These are phyloP conservation scores for Penicillium goetzii DNA, from an alignment of 495 filamentous ascomycete genomes.

Conservation along the genomic window DNA sequence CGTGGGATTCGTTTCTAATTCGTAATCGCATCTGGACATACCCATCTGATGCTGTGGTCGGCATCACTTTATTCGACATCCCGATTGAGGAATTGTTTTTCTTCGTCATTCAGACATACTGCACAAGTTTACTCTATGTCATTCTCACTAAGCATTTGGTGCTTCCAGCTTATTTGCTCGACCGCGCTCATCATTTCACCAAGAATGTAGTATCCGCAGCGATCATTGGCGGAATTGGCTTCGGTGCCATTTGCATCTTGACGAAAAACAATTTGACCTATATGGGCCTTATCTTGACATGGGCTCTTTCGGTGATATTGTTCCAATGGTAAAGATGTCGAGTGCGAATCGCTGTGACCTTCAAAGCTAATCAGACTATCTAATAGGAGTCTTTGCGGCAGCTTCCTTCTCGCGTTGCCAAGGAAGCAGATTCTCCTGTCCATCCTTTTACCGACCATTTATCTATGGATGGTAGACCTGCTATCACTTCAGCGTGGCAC, in stretches of 20 bases:
- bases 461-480: constrained; percentile 69
- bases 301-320: constrained; percentile 65
- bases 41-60: constrained; percentile 60
- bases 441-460: constrained; percentile 63
- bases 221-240: constrained; percentile 8
- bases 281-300: constrained; percentile 66
- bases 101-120: constrained; percentile 76
- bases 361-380: background rate
- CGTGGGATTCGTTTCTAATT: constrained; percentile 75
- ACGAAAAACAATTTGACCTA: constrained; percentile 46
- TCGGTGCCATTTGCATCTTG: background rate
- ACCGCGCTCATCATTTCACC: constrained; percentile 18
- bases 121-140: constrained; percentile 65
- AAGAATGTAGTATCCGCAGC: background rate
- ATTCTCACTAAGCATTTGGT: constrained; percentile 65
- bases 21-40: constrained; percentile 68
- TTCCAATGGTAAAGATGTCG: constrained; percentile 55
- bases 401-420: constrained; percentile 59
- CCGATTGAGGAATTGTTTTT: constrained; percentile 73
- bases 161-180: constrained; percentile 55
- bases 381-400: constrained; percentile 1
- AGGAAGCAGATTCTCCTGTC: constrained; percentile 53
- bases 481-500: constrained; percentile 62
- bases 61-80: constrained; percentile 59
- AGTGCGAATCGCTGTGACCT: background rate